These are phyloP conservation scores for Buxus sempervirens DNA, from an alignment of 164 flowering plant genomes.

Conservation along the genomic window DNA sequence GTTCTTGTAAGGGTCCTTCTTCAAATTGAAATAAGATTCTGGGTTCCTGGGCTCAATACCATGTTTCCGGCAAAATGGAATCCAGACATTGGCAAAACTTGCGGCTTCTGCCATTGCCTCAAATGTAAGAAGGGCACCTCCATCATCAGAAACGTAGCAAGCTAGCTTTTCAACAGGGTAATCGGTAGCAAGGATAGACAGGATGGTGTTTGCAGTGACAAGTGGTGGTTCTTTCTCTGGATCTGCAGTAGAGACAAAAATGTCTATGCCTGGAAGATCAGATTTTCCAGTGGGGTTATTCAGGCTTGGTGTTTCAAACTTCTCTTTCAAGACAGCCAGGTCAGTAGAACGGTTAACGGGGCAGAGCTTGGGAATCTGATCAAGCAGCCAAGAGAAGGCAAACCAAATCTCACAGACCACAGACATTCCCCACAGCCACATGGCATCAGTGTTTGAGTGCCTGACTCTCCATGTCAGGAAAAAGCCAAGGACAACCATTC, in stretches of 20 bases:
- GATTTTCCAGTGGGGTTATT: slow-evolving; percentile 68
- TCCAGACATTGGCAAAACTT: too few species aligned
- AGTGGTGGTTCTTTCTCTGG: slow-evolving; percentile 86
- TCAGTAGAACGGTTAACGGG: slow-evolving; percentile 82
- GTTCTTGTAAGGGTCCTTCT: slow-evolving; percentile 67
- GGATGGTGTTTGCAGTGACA: slow-evolving; percentile 65
- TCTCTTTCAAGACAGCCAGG: slow-evolving; percentile 66
- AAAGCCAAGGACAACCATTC: slow-evolving; percentile 54
- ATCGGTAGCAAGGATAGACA: too few species aligned
- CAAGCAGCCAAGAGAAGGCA: slow-evolving; percentile 86
- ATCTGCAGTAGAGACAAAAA: slow-evolving; percentile 89
- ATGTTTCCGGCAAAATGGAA: too few species aligned
- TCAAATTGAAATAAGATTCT: too few species aligned
- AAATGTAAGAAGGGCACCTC: too few species aligned
- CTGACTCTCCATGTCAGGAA: slow-evolving; percentile 72
- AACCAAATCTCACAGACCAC: slow-evolving; percentile 86
- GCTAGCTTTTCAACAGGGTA: too few species aligned
- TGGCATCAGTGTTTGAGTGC: slow-evolving; percentile 64
- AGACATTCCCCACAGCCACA: slow-evolving; percentile 91
- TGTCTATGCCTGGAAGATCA: slow-evolving; percentile 83
- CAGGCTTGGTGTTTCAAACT: slow-evolving; percentile 60
- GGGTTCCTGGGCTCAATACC: too few species aligned
- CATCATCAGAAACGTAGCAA: too few species aligned
- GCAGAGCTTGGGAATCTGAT: slow-evolving; percentile 77
- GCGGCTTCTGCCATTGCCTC: too few species aligned